Conservation (phyloP, 805 yeast species). For the Cyberlindnera galapagoensis region DNA sequence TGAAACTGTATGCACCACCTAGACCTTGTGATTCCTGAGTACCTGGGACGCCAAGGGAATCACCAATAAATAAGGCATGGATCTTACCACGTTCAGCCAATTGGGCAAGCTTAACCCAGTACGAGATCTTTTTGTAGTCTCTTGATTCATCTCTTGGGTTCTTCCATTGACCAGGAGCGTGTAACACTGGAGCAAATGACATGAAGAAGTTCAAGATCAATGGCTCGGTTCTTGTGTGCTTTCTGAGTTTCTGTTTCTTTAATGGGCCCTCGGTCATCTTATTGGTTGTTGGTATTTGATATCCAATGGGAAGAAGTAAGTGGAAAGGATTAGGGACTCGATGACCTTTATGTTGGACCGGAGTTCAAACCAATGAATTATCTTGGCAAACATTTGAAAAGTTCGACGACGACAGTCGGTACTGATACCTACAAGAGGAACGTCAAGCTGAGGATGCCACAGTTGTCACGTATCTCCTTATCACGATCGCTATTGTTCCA, state of each 20-base stretch:
- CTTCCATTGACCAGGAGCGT: slow-evolving; percentile 25
- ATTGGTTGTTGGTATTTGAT: too few relatives aligned
- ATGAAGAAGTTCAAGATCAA: slow-evolving; percentile 21
- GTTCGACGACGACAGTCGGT: too few relatives aligned
- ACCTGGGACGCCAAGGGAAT: slow-evolving; percentile 35
- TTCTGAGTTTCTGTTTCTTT: slow-evolving; percentile 13
- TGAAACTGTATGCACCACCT: slow-evolving; percentile 31
- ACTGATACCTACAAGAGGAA: too few relatives aligned
- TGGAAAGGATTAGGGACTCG: too few relatives aligned
- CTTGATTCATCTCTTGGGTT: slow-evolving; percentile 23
- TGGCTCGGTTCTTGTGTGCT: too few relatives aligned
- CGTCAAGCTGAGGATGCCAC: too few relatives aligned
- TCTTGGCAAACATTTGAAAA: too few relatives aligned
- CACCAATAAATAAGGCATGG: slow-evolving; percentile 35
- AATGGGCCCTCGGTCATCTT: slow-evolving; percentile 11
- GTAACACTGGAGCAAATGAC: slow-evolving; percentile 21
- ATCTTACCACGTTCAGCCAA: slow-evolving; percentile 35
- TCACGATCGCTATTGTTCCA: too few relatives aligned
- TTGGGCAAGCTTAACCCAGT: slow-evolving; percentile 36
- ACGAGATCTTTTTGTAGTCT: slow-evolving; percentile 23
- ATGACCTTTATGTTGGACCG: too few relatives aligned
- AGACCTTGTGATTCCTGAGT: slow-evolving; percentile 27
- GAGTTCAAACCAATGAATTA: too few relatives aligned
- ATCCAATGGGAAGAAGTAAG: too few relatives aligned
- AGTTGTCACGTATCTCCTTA: too few relatives aligned